These are phyloP conservation scores for Ophiosphaerella korrae DNA, from an alignment of 2,329 filamentous ascomycete genomes.

Conservation along the genomic window DNA sequence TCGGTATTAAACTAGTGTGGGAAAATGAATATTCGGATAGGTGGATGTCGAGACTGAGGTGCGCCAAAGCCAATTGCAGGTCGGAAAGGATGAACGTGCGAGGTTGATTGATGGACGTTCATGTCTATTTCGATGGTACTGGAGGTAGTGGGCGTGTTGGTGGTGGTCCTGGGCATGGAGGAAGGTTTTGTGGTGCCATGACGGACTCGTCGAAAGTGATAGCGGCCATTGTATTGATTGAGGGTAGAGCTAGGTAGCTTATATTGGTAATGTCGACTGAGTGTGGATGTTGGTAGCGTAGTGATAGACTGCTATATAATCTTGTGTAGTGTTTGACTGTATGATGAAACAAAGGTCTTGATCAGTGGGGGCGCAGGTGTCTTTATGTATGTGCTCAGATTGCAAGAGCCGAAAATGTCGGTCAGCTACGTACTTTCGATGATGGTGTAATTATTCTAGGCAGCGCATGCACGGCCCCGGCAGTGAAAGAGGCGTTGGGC, in stretches of 20 bases:
- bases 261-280: conserved; percentile 10
- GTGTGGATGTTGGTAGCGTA: conserved; percentile 12
- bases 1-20: conserved; percentile 23
- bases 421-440: conserved; percentile 48
- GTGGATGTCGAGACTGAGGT: conserved; percentile 27
- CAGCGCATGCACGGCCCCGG: conserved; percentile 45
- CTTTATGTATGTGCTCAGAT: conserved; percentile 49
- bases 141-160: conserved; percentile 55
- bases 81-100: conserved; percentile 22
- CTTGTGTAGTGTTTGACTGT: conserved; percentile 28
- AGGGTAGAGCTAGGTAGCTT: conserved; percentile 11
- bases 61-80: conserved; percentile 32
- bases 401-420: conserved; percentile 44
- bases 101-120: background rate
- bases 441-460: conserved; percentile 48
- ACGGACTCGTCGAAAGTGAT: conserved; percentile 45
- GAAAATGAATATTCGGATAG: conserved; percentile 12
- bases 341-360: conserved; percentile 42
- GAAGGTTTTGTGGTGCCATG: conserved; percentile 50
- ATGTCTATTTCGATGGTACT: conserved; percentile 50
- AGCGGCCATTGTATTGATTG: conserved; percentile 37
- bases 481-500: conserved; percentile 49
- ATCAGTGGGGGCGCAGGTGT: conserved; percentile 37
- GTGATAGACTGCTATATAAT: conserved; percentile 20
- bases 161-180: conserved; percentile 55